These are phyloP conservation scores for Prunella vulgaris DNA, from an alignment of 257 asterid genomes.

Conservation along the genomic window DNA sequence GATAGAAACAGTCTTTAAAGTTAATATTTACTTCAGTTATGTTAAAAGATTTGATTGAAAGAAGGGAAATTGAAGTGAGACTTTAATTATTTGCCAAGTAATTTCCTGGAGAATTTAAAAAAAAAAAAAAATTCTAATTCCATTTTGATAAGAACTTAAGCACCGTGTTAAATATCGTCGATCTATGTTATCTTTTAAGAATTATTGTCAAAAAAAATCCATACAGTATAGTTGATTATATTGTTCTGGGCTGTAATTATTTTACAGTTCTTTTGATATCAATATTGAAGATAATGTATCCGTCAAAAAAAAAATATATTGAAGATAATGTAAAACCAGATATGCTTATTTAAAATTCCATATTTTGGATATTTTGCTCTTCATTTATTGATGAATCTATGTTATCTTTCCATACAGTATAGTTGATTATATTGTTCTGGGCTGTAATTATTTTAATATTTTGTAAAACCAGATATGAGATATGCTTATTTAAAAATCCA, in stretches of 20 bases:
- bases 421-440: background rate
- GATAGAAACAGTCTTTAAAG: background rate
- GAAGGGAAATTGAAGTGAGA: no score
- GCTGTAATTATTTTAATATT: background rate
- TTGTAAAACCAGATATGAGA: background rate
- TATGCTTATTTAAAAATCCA: background rate
- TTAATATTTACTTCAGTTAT: background rate
- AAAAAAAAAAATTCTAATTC: background rate
- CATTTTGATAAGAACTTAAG: background rate
- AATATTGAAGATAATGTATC: no score
- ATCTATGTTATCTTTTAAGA: background rate
- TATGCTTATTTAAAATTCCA: background rate
- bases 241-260: background rate
- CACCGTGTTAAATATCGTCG: background rate
- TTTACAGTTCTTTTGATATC: no score
- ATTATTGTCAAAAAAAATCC: background rate
- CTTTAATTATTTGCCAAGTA: background rate
- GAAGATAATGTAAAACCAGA: background rate
- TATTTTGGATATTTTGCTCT: background rate
- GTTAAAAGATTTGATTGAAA: background rate
- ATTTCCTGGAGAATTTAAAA: background rate
- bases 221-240: background rate
- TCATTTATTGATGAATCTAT: background rate
- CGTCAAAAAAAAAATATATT: no score
- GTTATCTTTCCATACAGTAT: no score